These are phyloP conservation scores for Carallia brachiata DNA, from an alignment of 345 rosid species.

Conservation along the genomic window DNA sequence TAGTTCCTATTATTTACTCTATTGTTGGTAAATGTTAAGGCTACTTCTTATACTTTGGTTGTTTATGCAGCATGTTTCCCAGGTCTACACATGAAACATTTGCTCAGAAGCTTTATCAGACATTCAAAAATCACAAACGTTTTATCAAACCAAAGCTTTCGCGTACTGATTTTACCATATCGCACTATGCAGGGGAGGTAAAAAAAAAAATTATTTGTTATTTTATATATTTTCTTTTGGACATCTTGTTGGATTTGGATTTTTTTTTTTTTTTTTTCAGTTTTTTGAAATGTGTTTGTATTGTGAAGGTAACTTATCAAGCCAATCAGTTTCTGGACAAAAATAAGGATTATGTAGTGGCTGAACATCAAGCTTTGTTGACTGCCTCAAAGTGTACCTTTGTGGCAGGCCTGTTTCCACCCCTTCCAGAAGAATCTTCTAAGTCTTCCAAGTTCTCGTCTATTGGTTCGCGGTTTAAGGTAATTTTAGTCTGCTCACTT, in stretches of 20 bases:
- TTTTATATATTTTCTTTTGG: not conserved
- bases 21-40: not conserved
- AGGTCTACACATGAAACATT: slow-evolving; percentile 97
- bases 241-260: not conserved
- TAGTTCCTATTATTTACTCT: not conserved
- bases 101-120: slow-evolving; percentile 92
- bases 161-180: slow-evolving; percentile 79
- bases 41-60: slow-evolving; percentile 20
- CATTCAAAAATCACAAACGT: slow-evolving; percentile 85
- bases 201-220: slow-evolving; percentile 8
- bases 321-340: slow-evolving; percentile 90
- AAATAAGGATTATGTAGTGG: slow-evolving; percentile 97
- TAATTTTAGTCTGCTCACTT: slow-evolving; percentile 20
- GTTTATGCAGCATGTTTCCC: slow-evolving; percentile 80
- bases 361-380: slow-evolving; percentile 92
- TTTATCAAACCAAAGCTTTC: slow-evolving; percentile 95
- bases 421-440: slow-evolving; percentile 76
- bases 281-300: slow-evolving; percentile 3
- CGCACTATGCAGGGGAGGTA: slow-evolving; percentile 99
- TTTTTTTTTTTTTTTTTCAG: slow-evolving; percentile 7
- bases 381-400: slow-evolving; percentile 67
- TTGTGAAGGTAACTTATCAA: slow-evolving; percentile 68
- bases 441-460: slow-evolving; percentile 94
- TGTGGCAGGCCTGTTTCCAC: slow-evolving; percentile 75
- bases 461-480: slow-evolving; percentile 95